Evolutionary conservation across 495 filamentous ascomycete species (phyloP), one percentile per base, ranked within the genome.

Genomic region (Elasticomyces elasticus): DNA sequence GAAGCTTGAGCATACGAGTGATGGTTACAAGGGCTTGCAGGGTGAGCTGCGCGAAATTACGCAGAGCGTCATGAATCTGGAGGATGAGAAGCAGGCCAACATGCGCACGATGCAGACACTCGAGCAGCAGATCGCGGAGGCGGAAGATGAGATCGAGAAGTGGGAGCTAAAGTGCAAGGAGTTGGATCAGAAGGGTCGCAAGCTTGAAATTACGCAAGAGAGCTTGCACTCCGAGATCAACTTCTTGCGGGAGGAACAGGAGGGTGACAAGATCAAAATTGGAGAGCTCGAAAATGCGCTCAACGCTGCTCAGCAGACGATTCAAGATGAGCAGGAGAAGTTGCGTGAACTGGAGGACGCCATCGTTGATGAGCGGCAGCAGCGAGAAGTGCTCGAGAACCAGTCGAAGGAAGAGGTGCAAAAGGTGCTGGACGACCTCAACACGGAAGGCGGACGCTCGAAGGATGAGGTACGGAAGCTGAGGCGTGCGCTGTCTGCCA

Each of bases 191-290:
- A 95, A 95, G 71, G 82, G 84, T 28, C 82, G 94, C 61, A 77
- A 89, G 37, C 74, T 95, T 11, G 84, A 82, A 9, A 86, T 98
- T 46, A 89, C 97, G 68, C 82, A 88, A 49, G 92, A 98, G 71
- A 92, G 86, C 3, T 83, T 83, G 54, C 90, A 96, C 64, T 84
- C 83, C 46, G 92, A 98, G 69, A 94, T 97, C 66, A 80, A 85
- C 0, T 98, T 98, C 79, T 66, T 98, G 24, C 82, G 94, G 5
- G 94, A 98, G 64, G 92, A 98, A 71, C 92, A 97, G 72, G 92
- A 98, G 67, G 82, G 79, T 31, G 94, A 98, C 68, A 98, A 97
- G 77, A 96, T 98, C 64, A 88, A 88, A 67, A 98, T 97, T 59
- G 89, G 92, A 20, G 87, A 96, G 59, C 73, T 97, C 3, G 88